Conservation (phyloP, 805 yeast species). For the Spathaspora girioi region DNA sequence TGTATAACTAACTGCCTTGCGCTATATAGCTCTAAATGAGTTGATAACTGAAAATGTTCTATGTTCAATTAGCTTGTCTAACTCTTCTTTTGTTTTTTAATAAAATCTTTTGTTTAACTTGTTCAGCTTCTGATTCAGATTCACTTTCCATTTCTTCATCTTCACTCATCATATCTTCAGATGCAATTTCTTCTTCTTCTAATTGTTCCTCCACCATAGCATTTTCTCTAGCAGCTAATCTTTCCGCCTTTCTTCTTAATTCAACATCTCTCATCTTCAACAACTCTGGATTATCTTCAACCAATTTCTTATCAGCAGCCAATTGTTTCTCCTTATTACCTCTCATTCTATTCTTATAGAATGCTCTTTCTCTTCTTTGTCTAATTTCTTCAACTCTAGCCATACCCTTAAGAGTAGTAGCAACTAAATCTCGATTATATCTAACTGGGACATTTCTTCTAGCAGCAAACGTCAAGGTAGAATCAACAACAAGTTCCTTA, state of each 20-base stretch:
- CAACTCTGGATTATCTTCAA: constrained; percentile 84
- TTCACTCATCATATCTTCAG: constrained; percentile 36
- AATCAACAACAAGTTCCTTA: constrained; percentile 95
- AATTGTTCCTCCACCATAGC: constrained; percentile 44
- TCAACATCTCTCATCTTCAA: constrained; percentile 93
- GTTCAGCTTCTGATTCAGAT: constrained; percentile 43
- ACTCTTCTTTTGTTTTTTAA: constrained; percentile 58
- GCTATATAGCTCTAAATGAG: too few species aligned
- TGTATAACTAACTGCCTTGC: too few species aligned
- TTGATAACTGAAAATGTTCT: too few species aligned
- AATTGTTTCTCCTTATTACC: constrained; percentile 89
- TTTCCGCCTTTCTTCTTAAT: constrained; percentile 71
- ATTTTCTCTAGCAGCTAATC: constrained; percentile 56
- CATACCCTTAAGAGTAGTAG: constrained; percentile 94
- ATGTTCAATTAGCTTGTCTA: neutral
- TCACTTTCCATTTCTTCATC: constrained; percentile 43
- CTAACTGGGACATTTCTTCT: constrained; percentile 98
- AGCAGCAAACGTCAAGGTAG: constrained; percentile 92
- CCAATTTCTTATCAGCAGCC: constrained; percentile 82
- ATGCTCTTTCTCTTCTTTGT: constrained; percentile 93
- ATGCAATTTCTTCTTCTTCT: constrained; percentile 17
- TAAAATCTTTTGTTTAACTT: constrained; percentile 52
- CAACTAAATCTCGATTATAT: constrained; percentile 93
- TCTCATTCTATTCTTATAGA: constrained; percentile 99
- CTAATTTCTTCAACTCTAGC: constrained; percentile 93